These are phyloP conservation scores for Hypomyces rosellus DNA, from an alignment of 2,329 filamentous ascomycete species.

Conservation along the genomic window DNA sequence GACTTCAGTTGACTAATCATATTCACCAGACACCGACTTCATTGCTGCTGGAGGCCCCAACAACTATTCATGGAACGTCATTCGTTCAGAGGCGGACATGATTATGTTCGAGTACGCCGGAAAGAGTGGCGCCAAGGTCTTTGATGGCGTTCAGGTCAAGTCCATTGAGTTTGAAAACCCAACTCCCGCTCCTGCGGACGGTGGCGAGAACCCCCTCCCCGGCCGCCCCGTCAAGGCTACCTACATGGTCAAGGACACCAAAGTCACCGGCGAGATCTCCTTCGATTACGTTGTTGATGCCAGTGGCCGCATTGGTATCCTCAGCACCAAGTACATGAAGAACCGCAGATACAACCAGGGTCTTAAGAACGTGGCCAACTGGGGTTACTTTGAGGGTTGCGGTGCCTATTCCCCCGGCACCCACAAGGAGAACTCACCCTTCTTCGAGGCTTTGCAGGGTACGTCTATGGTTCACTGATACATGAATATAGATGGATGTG, in stretches of 20 bases:
- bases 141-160: slow-evolving; percentile 32
- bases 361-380: slow-evolving; percentile 43
- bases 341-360: slow-evolving; percentile 39
- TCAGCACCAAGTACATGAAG: slow-evolving; percentile 43
- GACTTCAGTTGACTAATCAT: background rate
- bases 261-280: slow-evolving; percentile 28
- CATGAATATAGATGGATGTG: background rate
- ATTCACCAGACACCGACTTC: slow-evolving; percentile 33
- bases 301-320: slow-evolving; percentile 35
- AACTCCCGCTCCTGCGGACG: background rate
- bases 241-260: slow-evolving; percentile 27
- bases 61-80: slow-evolving; percentile 37
- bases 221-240: slow-evolving; percentile 28
- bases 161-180: slow-evolving; percentile 22
- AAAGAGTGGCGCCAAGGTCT: slow-evolving; percentile 31
- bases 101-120: slow-evolving; percentile 36
- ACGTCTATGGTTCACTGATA: background rate
- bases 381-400: slow-evolving; percentile 39
- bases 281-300: slow-evolving; percentile 46
- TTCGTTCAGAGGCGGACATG: slow-evolving; percentile 40
- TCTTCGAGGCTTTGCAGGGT: slow-evolving; percentile 36
- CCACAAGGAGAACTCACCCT: slow-evolving; percentile 27
- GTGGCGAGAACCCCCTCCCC: slow-evolving; percentile 11
- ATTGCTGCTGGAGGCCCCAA: slow-evolving; percentile 30
- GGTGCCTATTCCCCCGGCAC: slow-evolving; percentile 29